Base-by-base conservation (phyloP, 805 yeast species). In the Candida ovalis region DNA sequence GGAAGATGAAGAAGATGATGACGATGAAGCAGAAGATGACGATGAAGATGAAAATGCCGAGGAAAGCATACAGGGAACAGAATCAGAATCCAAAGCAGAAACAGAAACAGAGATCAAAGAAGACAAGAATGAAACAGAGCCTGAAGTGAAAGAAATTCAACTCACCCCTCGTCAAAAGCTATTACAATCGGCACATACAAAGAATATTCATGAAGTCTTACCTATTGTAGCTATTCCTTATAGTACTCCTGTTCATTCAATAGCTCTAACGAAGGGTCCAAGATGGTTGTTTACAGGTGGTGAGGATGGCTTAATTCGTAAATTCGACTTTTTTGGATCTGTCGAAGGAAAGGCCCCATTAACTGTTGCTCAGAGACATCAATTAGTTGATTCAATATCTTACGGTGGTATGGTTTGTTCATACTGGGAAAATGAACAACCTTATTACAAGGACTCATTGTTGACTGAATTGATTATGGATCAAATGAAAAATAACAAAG, bases 371-470 rank as follows among this genome's bases (percentile, higher is more conserved):
- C 99, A 94, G 64, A 81, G 81, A 59, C 98, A 94, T 65, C 86
- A 88, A 43, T 73, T 90, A 43, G 89, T 89, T 22, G 99, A 94
- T 63, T 79, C 94, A 1, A 80, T 94, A 28, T 77, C 86, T 8
- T 84, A 86, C 60, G 94, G 90, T 0, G 99, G 98, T 6, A 84
- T 88, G 4, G 68, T 91, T 4, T 62, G 77, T 15, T 84, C 94
- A 0, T 92, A 89, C 69, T 94, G 97, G 97, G 98, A 92, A 61
- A 94, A 94, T 66, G 98, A 94, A 68, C 88, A 90, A 59, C 97
- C 98, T 0, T 71, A 80, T 48, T 67, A 73, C 28, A 71, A 71
- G 52, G 61, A 74, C 49, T 72, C 73, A 50, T 61, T 66, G 56
- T 32, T 60, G 42, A 45, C 52, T 1, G 56, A 53, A 23, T 37